Evolutionary conservation across 768 basidiomycete species (phyloP).

Genomic region (Suillus decipiens): DNA sequence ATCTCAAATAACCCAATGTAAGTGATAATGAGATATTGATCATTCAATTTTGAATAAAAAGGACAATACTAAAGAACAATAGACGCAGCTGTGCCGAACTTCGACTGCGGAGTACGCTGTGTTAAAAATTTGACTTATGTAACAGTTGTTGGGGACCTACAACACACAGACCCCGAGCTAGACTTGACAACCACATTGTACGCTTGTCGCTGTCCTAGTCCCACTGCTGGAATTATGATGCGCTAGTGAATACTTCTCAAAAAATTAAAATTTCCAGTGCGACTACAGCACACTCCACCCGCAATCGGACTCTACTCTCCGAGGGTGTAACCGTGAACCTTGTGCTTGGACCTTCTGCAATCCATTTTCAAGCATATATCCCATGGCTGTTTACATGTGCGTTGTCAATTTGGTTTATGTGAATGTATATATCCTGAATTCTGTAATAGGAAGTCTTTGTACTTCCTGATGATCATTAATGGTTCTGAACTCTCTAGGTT

Average conservation of each 20-base stretch:
- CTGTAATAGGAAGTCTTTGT: constrained; percentile 7
- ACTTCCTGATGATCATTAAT: background rate
- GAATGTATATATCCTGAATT: background rate
- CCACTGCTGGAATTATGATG: background rate
- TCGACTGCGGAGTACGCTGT: background rate
- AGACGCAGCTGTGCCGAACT: background rate
- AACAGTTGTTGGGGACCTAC: constrained; percentile 1
- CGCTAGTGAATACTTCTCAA: background rate
- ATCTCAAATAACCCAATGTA: background rate
- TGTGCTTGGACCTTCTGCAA: constrained; percentile 15
- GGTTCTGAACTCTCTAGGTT: background rate
- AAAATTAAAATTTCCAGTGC: background rate
- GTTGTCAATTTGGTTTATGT: background rate
- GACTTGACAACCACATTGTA: background rate
- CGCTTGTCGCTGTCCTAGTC: background rate
- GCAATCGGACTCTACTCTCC: background rate
- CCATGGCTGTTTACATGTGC: constrained; percentile 1
- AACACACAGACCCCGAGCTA: constrained; percentile 3
- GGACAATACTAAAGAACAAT: background rate
- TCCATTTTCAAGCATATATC: constrained; percentile 3
- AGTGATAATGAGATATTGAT: background rate
- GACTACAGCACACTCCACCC: background rate
- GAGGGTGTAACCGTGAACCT: constrained; percentile 10
- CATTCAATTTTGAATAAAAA: background rate
- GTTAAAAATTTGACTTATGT: background rate